Conservation (phyloP, 148 eudicot genomes). For the Amaranthus cruentus region DNA sequence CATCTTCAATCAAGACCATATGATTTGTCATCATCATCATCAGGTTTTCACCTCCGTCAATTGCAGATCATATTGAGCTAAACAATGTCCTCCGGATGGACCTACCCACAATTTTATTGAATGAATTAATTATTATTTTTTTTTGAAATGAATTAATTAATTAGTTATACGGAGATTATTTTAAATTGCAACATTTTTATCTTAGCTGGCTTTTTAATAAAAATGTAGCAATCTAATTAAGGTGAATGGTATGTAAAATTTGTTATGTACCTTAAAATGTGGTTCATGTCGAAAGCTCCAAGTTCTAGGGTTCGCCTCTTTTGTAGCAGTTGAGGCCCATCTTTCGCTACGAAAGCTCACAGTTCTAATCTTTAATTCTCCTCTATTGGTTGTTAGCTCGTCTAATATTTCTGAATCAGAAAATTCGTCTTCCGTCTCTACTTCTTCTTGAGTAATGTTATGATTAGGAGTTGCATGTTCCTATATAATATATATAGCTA, state of each 20-base stretch:
- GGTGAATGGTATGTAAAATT: no score
- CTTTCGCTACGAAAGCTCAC: slow-evolving; percentile 25
- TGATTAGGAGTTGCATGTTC: not conserved
- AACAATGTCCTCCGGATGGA: slow-evolving; percentile 11
- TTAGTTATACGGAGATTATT: no score
- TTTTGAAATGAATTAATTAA: no score
- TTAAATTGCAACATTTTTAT: no score
- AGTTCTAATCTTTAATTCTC: slow-evolving; percentile 42
- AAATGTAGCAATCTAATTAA: no score
- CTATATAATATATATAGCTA: not conserved
- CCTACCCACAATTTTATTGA: not conserved
- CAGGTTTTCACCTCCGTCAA: no score
- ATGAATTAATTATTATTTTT: no score
- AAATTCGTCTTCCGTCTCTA: slow-evolving; percentile 17
- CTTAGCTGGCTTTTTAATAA: no score
- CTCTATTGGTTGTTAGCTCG: slow-evolving; percentile 48
- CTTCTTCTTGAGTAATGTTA: slow-evolving; percentile 18
- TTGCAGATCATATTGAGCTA: not conserved
- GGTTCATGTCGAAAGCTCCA: slow-evolving; percentile 17
- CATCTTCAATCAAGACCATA: no score
- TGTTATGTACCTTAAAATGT: slow-evolving; percentile 12
- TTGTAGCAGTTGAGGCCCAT: slow-evolving; percentile 10
- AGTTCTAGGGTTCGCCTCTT: slow-evolving; percentile 13
- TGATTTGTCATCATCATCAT: no score
- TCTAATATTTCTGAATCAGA: slow-evolving; percentile 42